Evolutionary conservation across 179 eudicot species (phyloP).

Genomic region (Drosera spatulata): DNA sequence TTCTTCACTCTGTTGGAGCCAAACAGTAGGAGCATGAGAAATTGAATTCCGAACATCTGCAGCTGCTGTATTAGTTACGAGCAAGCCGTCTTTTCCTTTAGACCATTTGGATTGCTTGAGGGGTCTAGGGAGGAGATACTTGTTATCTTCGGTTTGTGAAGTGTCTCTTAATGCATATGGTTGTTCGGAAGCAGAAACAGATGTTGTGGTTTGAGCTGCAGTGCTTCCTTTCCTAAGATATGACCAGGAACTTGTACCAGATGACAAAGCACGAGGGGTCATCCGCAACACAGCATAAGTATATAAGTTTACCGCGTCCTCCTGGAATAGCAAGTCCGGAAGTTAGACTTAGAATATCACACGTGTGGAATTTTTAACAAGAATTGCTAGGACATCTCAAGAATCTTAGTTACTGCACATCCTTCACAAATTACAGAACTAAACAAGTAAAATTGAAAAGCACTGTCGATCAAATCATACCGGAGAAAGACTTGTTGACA

Average conservation of each 20-base stretch:
- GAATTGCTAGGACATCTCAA: too few species aligned
- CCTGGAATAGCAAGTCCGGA: constrained; percentile 28
- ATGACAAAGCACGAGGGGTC: constrained; percentile 63
- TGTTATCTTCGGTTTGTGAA: constrained; percentile 36
- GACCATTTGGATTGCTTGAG: constrained; percentile 71
- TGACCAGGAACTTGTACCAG: constrained; percentile 72
- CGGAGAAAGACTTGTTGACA: constrained; percentile 75
- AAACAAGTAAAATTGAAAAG: background rate
- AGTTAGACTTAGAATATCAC: too few species aligned
- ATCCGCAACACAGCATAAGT: constrained; percentile 77
- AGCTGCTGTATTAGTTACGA: constrained; percentile 51
- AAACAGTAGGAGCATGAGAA: constrained; percentile 45
- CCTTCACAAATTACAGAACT: background rate
- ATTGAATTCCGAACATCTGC: constrained; percentile 27
- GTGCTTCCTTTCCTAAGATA: constrained; percentile 60
- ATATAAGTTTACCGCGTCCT: constrained; percentile 67
- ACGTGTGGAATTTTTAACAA: too few species aligned
- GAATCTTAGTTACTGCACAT: background rate
- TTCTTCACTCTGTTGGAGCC: constrained; percentile 67
- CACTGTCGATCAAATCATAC: constrained; percentile 39
- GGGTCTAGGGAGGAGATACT: constrained; percentile 51
- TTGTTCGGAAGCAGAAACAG: constrained; percentile 36
- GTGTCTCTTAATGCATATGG: constrained; percentile 35
- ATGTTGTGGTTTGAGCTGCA: constrained; percentile 30
- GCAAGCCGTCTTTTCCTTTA: constrained; percentile 89